A percentile compares a stretch with the other conserved stretches of the same genome.
phyloP scores from a whole-genome alignment of 1,284 basidiomycete species.

The Papiliotrema fonsecae region DNA sequence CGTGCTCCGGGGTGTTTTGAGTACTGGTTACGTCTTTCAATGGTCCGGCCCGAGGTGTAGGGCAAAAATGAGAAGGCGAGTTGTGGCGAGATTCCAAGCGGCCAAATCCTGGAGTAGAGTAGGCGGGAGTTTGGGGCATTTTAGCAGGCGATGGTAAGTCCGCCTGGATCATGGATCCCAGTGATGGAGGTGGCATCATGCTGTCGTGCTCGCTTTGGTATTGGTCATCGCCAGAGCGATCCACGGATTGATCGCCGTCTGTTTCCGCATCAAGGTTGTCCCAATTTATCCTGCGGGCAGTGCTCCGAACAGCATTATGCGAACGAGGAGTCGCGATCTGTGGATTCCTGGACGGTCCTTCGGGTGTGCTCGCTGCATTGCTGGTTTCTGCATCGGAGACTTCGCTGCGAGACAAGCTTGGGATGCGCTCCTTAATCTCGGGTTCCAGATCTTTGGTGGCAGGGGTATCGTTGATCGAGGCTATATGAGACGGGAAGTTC shows the following conservation, averaged over 20 bases:
- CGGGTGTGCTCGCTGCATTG: slow-evolving; percentile 37
- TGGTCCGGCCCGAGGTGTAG: slow-evolving; percentile 5
- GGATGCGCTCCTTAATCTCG: slow-evolving; percentile 24
- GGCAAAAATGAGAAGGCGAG: not conserved
- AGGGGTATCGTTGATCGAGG: not conserved
- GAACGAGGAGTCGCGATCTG: slow-evolving; percentile 9
- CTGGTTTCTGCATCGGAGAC: slow-evolving; percentile 30
- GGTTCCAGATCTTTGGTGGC: slow-evolving; percentile 4
- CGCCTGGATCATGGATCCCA: not conserved
- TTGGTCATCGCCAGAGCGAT: too few species aligned
- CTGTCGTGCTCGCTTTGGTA: not conserved
- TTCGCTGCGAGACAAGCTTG: slow-evolving; percentile 41
- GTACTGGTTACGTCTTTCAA: slow-evolving; percentile 28
- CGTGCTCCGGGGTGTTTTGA: slow-evolving; percentile 16
- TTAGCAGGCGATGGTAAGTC: not conserved
- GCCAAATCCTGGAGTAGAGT: slow-evolving; percentile 16
- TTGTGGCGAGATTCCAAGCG: slow-evolving; percentile 5
- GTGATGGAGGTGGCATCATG: slow-evolving; percentile 2
- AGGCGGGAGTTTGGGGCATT: slow-evolving; percentile 1
- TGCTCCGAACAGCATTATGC: not conserved
- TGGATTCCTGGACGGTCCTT: slow-evolving; percentile 22
- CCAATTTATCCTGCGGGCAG: slow-evolving; percentile 8
- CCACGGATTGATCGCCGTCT: slow-evolving; percentile 4
- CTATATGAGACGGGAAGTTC: not conserved
- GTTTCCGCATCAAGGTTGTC: not conserved